Conservation (phyloP, 257 asterid genomes). For the Penstemon eatonii region DNA sequence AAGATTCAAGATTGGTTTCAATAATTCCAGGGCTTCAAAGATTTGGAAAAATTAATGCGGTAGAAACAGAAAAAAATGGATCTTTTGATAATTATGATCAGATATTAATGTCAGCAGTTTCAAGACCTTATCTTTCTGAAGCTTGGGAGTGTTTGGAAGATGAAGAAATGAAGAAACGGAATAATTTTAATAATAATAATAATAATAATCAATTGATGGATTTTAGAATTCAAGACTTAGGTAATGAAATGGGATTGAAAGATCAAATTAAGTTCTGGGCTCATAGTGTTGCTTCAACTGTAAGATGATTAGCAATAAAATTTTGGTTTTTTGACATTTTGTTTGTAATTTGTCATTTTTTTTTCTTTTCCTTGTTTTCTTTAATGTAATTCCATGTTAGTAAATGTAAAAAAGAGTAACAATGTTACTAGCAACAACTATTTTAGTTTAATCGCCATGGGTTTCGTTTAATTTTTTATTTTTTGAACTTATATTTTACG, state of each 20-base stretch:
- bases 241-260: conserved; percentile 60
- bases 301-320: conserved; percentile 26
- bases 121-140: conserved; percentile 58
- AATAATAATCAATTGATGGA: conserved; percentile 29
- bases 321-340: no score
- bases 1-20: neutral
- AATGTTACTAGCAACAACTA: no score
- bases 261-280: conserved; percentile 75
- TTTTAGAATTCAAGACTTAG: conserved; percentile 52
- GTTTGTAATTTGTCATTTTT: no score
- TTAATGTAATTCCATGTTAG: no score
- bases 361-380: no score
- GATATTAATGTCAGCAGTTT: conserved; percentile 2
- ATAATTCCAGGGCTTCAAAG: neutral
- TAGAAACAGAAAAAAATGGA: neutral
- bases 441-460: no score
- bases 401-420: no score
- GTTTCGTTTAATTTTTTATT: no score
- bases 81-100: no score
- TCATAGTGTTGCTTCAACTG: conserved; percentile 71
- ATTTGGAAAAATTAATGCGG: neutral
- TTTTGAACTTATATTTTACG: no score
- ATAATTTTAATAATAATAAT: no score
- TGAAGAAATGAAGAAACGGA: conserved; percentile 4
- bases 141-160: conserved; percentile 48